Evolutionary conservation across 2,329 filamentous ascomycete species (phyloP).

Genomic region (Nannizziopsis arthrosporioides): DNA sequence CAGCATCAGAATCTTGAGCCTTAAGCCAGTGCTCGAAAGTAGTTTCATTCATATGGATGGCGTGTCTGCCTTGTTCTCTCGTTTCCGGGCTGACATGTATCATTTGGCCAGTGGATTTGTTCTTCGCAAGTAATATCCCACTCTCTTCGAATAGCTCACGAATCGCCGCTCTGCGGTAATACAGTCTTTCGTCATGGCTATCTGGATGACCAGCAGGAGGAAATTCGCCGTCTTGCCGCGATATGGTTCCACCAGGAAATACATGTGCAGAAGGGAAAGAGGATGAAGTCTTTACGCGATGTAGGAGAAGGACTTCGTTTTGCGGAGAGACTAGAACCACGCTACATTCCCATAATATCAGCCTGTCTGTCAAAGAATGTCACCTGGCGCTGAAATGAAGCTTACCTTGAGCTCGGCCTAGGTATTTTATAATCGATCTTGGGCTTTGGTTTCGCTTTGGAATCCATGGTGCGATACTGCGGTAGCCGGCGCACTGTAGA

Average conservation of each 20-base stretch:
- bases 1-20: slow-evolving; percentile 25
- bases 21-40: slow-evolving; percentile 57
- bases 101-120: slow-evolving; percentile 36
- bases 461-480: slow-evolving; percentile 16
- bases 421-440: slow-evolving; percentile 31
- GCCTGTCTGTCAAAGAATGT: neutral
- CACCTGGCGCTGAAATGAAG: neutral
- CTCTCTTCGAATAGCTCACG: slow-evolving; percentile 93
- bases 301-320: slow-evolving; percentile 80
- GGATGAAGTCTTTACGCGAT: slow-evolving; percentile 67
- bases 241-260: slow-evolving; percentile 78
- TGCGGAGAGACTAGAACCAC: slow-evolving; percentile 73
- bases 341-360: slow-evolving; percentile 35
- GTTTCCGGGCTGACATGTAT: slow-evolving; percentile 50
- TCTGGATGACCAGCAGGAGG: slow-evolving; percentile 40
- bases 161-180: slow-evolving; percentile 73
- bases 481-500: slow-evolving; percentile 14
- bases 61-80: slow-evolving; percentile 53
- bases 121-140: slow-evolving; percentile 64
- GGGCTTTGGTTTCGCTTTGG: slow-evolving; percentile 6
- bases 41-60: slow-evolving; percentile 55
- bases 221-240: slow-evolving; percentile 59
- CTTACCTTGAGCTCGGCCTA: slow-evolving; percentile 53
- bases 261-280: slow-evolving; percentile 89
- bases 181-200: slow-evolving; percentile 57